These are phyloP conservation scores for Actinomortierella wolfii DNA, from an alignment of 371 early-diverging fungal species.

Conservation along the genomic window DNA sequence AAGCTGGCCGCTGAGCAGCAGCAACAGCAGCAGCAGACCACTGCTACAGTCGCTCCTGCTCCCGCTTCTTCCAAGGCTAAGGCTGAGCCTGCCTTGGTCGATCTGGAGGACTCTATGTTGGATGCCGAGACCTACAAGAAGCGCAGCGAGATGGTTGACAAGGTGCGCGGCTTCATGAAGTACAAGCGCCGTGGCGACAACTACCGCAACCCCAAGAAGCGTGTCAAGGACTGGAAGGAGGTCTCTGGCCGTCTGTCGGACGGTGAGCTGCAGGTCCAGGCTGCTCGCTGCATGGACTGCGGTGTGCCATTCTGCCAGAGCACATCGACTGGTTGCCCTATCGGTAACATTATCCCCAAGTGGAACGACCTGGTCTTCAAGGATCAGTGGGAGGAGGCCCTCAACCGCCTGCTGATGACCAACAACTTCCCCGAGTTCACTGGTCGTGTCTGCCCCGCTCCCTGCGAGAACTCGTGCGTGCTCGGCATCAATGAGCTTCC, in stretches of 20 bases:
- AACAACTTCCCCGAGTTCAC: constrained; percentile 98
- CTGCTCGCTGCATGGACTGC: constrained; percentile 97
- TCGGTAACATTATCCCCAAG: constrained; percentile 97
- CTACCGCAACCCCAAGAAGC: constrained; percentile 84
- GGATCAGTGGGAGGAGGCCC: constrained; percentile 95
- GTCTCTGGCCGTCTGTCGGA: constrained; percentile 84
- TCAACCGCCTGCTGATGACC: constrained; percentile 91
- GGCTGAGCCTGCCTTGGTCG: constrained; percentile 67
- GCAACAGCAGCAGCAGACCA: too few species aligned
- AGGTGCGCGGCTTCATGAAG: constrained; percentile 91
- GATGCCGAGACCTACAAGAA: constrained; percentile 73
- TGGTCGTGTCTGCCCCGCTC: constrained; percentile 93
- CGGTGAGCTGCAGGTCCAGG: constrained; percentile 87
- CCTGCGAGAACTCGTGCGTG: constrained; percentile 93
- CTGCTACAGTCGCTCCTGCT: too few species aligned
- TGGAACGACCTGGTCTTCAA: constrained; percentile 97
- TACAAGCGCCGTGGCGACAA: constrained; percentile 86
- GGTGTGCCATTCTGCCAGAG: constrained; percentile 99
- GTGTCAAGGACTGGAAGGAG: constrained; percentile 92
- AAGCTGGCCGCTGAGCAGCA: background rate
- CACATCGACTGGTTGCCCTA: constrained; percentile 91
- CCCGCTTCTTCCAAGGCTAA: too few species aligned
- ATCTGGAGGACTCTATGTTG: constrained; percentile 90
- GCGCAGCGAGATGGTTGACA: constrained; percentile 72
- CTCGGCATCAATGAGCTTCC: constrained; percentile 91